Conservation (phyloP, 1,284 basidiomycete genomes). For the Tilletia horrida region DNA sequence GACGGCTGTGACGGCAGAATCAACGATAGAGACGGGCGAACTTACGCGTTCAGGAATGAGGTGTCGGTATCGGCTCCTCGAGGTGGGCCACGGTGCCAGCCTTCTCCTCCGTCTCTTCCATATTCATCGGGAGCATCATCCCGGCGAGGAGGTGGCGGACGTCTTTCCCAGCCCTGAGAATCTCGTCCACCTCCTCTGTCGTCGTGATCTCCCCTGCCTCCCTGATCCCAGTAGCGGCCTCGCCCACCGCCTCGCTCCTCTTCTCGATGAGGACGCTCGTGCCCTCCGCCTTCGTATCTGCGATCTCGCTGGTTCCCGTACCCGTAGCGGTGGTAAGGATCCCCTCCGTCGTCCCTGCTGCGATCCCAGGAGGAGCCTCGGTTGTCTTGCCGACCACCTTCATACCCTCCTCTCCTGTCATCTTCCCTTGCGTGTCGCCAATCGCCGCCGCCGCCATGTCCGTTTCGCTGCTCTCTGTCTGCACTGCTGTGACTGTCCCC, state of each 20-base stretch:
- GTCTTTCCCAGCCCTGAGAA: not conserved
- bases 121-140: not conserved
- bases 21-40: no score
- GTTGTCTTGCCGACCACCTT: no score
- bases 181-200: not conserved
- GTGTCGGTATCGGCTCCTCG: not conserved
- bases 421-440: not conserved
- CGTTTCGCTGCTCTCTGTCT: not conserved
- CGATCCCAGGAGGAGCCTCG: no score
- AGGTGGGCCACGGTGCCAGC: not conserved
- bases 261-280: no score
- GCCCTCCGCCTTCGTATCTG: no score
- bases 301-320: no score
- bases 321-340: no score
- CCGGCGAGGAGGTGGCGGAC: not conserved
- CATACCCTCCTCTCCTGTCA: no score
- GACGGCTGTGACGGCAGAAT: no score
- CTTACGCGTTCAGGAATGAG: constrained; percentile 8
- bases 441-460: not conserved
- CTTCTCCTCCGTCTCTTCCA: not conserved
- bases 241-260: no score
- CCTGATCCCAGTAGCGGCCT: no score
- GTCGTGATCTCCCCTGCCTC: not conserved
- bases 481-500: not conserved
- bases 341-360: no score